phyloP scores from a whole-genome alignment of 345 rosid species.

The Adansonia digitata region DNA sequence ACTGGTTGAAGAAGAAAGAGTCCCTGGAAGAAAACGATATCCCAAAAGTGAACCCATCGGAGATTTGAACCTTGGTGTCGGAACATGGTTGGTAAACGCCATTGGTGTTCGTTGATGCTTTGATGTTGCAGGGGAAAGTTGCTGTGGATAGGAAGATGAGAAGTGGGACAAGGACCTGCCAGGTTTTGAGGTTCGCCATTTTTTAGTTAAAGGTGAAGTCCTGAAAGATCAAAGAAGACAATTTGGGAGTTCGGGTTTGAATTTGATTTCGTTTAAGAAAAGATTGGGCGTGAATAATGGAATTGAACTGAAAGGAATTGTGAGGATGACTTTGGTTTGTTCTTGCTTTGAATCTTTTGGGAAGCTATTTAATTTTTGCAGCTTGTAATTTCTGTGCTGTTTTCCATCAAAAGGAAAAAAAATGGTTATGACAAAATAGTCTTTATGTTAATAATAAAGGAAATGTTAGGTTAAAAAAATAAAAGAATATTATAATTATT shows the following conservation, averaged over 20 bases:
- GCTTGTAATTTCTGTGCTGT: no score
- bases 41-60: constrained; percentile 83
- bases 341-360: background rate
- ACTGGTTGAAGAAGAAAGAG: constrained; percentile 43
- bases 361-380: no score
- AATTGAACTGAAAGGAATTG: background rate
- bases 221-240: background rate
- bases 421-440: no score
- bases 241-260: background rate
- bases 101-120: constrained; percentile 30
- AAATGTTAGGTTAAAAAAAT: no score
- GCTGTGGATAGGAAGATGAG: background rate
- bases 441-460: no score
- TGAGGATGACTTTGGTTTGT: background rate
- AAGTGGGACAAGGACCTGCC: background rate
- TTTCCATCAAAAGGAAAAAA: no score
- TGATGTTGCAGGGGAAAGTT: background rate
- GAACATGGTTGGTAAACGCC: constrained; percentile 53
- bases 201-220: background rate
- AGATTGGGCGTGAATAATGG: background rate
- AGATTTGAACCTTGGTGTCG: constrained; percentile 62
- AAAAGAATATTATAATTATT: no score
- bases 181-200: background rate
- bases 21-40: constrained; percentile 60
- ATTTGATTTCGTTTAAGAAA: background rate